phyloP scores from a whole-genome alignment of 306 rosid species.

The Begonia peltatifolia region DNA sequence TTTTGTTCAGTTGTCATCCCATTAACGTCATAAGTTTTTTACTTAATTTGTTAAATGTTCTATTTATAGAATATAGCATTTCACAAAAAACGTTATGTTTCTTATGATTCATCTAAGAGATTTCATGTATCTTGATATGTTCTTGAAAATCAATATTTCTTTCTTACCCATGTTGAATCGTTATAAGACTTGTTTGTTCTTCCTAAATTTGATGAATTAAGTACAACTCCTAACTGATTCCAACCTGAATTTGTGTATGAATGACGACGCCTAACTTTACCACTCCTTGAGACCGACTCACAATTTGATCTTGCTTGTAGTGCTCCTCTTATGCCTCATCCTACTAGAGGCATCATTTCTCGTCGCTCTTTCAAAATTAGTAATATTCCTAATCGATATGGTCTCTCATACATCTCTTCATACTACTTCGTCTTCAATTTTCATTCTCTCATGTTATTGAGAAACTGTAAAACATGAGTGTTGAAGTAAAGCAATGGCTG shows the following conservation, averaged over 20 bases:
- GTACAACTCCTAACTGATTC: not conserved
- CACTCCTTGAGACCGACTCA: not conserved
- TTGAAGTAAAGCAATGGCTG: not conserved
- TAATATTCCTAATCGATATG: too few relatives aligned
- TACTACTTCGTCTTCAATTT: not conserved
- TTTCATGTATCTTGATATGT: not conserved
- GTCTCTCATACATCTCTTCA: not conserved
- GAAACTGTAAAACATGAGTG: not conserved
- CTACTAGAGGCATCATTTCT: not conserved
- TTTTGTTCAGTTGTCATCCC: not conserved
- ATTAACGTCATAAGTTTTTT: not conserved
- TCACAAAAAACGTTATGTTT: not conserved
- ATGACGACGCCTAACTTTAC: not conserved
- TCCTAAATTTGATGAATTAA: not conserved
- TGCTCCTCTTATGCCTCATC: not conserved
- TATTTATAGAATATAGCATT: not conserved
- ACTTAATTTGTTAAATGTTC: not conserved
- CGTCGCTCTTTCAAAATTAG: not conserved
- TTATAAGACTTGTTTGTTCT: not conserved
- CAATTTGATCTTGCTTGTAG: not conserved
- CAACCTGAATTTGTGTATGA: not conserved
- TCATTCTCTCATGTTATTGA: not conserved
- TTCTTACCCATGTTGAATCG: not conserved
- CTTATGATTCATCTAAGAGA: not conserved
- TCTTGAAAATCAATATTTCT: not conserved